Conservation (phyloP, 2,329 filamentous ascomycete species). For the Phyllosticta ampelicida region DNA sequence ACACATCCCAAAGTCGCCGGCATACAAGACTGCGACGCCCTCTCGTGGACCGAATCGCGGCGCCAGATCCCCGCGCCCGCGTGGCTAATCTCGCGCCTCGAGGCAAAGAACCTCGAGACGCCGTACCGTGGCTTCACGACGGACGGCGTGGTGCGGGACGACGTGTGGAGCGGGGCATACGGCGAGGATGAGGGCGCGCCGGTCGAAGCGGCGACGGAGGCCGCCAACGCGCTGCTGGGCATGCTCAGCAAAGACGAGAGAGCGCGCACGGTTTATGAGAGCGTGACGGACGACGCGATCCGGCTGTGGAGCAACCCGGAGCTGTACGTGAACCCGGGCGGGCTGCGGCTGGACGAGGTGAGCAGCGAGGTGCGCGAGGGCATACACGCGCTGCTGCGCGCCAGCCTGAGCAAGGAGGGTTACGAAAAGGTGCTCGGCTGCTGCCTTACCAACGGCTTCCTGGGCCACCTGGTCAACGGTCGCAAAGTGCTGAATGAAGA, state of each 20-base stretch:
- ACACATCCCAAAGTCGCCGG: constrained; percentile 10
- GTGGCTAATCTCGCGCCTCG: constrained; percentile 43
- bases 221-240: background rate
- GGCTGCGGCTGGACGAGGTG: constrained; percentile 9
- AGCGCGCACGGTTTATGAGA: background rate
- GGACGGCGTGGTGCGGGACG: constrained; percentile 41
- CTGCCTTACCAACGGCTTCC: constrained; percentile 54
- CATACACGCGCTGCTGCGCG: constrained; percentile 42
- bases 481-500: constrained; percentile 59
- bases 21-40: constrained; percentile 9
- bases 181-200: constrained; percentile 8
- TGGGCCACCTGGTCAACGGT: constrained; percentile 55
- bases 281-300: constrained; percentile 7
- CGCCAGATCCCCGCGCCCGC: constrained; percentile 37
- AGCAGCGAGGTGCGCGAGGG: background rate
- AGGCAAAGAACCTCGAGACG: constrained; percentile 39
- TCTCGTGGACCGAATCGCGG: constrained; percentile 14
- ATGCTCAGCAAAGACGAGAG: background rate
- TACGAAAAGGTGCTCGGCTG: constrained; percentile 53
- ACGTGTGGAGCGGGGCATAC: constrained; percentile 13
- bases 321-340: constrained; percentile 11
- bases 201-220: background rate
- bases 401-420: constrained; percentile 56
- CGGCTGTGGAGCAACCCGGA: constrained; percentile 11
- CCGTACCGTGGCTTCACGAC: constrained; percentile 61